Evolutionary conservation across 2,329 filamentous ascomycete genomes (phyloP).

Genomic region (Exophiala sp.): DNA sequence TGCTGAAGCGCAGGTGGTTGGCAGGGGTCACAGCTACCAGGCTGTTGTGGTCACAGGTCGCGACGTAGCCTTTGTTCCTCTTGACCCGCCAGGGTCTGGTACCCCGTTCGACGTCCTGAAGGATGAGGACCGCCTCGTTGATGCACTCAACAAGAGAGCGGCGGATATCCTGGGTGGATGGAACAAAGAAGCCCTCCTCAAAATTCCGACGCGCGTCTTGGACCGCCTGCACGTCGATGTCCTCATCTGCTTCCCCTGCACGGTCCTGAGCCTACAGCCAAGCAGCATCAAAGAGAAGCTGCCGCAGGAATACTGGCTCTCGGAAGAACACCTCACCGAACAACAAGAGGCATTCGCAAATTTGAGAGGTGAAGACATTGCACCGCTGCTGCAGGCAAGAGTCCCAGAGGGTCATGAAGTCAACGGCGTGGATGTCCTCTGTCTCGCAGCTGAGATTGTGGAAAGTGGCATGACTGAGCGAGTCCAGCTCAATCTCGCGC

Average conservation of each 20-base stretch:
- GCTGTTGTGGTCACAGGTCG: neutral
- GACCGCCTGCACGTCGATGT: slow-evolving; percentile 1
- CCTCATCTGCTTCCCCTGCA: slow-evolving; percentile 12
- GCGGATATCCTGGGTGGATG: slow-evolving; percentile 3
- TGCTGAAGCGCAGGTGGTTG: neutral
- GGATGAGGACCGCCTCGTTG: slow-evolving; percentile 12
- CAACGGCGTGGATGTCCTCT: slow-evolving; percentile 2
- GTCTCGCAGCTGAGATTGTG: slow-evolving; percentile 2
- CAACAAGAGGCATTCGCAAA: neutral
- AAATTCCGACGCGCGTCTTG: slow-evolving; percentile 8
- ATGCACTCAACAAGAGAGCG: slow-evolving; percentile 11
- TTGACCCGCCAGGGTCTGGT: slow-evolving; percentile 19
- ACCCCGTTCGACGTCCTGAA: slow-evolving; percentile 18
- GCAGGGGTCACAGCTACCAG: neutral
- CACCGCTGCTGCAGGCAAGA: neutral
- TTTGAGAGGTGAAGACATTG: neutral
- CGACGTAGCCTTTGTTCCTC: neutral
- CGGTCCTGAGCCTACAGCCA: slow-evolving; percentile 5
- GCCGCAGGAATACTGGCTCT: slow-evolving; percentile 5
- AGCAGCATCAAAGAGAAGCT: slow-evolving; percentile 2
- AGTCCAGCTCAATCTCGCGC: neutral
- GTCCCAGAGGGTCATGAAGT: neutral
- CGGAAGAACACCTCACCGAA: neutral
- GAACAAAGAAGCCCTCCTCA: slow-evolving; percentile 5
- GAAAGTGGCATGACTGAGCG: neutral